Base-by-base conservation (phyloP, 768 basidiomycete species). In the Phaeotremella skinneri region DNA sequence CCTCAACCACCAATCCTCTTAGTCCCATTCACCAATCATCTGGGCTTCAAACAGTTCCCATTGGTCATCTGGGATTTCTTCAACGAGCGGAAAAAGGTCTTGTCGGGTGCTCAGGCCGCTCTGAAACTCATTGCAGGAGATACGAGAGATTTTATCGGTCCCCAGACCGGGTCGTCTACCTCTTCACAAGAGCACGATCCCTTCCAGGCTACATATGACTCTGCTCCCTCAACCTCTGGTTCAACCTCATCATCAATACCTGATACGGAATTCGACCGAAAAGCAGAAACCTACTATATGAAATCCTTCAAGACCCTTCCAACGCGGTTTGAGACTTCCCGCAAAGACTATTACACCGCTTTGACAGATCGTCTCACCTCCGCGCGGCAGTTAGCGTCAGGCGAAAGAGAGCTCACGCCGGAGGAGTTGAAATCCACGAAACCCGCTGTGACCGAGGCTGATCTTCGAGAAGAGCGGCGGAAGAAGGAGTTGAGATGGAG, bases 31-130 rank as follows among this genome's bases (percentile, higher is more conserved):
- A 68, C 60, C 20, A 70, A 70, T 32, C 82, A 86, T 64, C 81
- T 94, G 52, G 92, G 92, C 5, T 82, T 93, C 71, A 83, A 81
- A 27, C 88, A 89, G 69, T 85, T 94, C 56, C 92, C 92, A 13
- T 63, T 64, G 17, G 93, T 94, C 91, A 83, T 94, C 48, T 87
- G 85, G 84, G 89, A 85, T 63, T 91, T 91, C 78, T 97, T 96
- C 80, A 92, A 91, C 73, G 86, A 89, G 73, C 85, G 91, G 6
- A 79, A 84, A 48, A 85, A 88, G 70, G 90, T 91, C n/a, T 82
- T 78, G 4, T 77, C 83, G 13, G 94, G 94, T 30, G 87, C 88
- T 9, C 85, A 93, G 64, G 87, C 87, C 11, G 92, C 87, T 0
- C 88, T 89, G 72, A 79, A 81, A 47, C 80, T 97, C 56, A 82